phyloP scores from a whole-genome alignment of 768 basidiomycete genomes.

The Trametes coccinea region DNA sequence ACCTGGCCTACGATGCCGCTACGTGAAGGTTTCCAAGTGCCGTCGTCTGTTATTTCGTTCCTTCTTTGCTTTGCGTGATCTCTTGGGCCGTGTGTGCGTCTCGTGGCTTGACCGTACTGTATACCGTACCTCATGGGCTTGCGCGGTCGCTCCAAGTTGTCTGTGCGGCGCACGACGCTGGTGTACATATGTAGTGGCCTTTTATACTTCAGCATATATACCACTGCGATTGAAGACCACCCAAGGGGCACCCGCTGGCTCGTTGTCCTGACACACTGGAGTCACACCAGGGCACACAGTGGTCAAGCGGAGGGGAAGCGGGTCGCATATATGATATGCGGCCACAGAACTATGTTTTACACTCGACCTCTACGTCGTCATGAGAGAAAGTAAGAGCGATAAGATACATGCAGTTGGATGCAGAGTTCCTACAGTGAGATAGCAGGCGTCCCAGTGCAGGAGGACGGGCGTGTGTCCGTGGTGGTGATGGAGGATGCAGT shows the following conservation, averaged over 20 bases:
- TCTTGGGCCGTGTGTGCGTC: background rate
- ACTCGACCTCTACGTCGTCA: slow-evolving; percentile 9
- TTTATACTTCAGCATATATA: slow-evolving; percentile 4
- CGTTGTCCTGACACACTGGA: too few relatives aligned
- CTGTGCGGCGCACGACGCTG: background rate
- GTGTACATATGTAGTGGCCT: slow-evolving; percentile 6
- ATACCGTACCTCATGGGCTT: background rate
- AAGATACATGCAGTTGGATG: slow-evolving; percentile 31
- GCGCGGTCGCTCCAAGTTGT: background rate
- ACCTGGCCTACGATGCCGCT: slow-evolving; percentile 37
- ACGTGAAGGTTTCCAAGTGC: background rate
- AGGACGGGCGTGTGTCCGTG: background rate
- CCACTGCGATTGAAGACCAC: background rate
- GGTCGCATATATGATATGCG: too few relatives aligned
- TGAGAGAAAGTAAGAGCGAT: slow-evolving; percentile 4
- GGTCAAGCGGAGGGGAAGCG: too few relatives aligned
- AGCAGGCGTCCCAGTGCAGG: slow-evolving; percentile 9
- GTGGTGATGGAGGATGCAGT: slow-evolving; percentile 30
- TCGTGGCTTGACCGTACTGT: background rate
- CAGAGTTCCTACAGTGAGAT: slow-evolving; percentile 22
- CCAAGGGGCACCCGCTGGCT: too few relatives aligned
- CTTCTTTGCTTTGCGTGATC: background rate
- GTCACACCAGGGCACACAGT: too few relatives aligned
- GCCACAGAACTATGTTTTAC: slow-evolving; percentile 3
- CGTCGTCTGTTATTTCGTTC: background rate